These are phyloP conservation scores for Aspergillus wentii DNA, from an alignment of 495 filamentous ascomycete genomes.

Conservation along the genomic window DNA sequence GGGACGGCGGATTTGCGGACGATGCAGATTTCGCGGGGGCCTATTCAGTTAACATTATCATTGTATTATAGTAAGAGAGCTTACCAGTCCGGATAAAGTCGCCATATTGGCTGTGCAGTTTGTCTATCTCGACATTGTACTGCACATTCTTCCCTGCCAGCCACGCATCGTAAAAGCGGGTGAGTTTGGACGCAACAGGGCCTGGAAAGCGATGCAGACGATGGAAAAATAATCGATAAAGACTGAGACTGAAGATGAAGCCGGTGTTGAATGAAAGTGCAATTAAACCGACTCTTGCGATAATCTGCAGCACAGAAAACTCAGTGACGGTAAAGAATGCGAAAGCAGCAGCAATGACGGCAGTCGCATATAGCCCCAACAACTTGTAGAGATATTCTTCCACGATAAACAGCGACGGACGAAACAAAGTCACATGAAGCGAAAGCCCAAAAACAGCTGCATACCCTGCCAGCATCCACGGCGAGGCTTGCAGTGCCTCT, in stretches of 20 bases:
- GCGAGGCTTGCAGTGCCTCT: too few relatives aligned
- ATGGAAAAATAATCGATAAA: constrained; percentile 40
- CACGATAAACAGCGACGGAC: too few relatives aligned
- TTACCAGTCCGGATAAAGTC: constrained; percentile 18
- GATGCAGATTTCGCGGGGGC: constrained; percentile 28
- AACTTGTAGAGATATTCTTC: constrained; percentile 4
- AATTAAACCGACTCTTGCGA: constrained; percentile 2
- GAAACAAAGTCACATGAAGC: too few relatives aligned
- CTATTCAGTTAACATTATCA: constrained; percentile 1
- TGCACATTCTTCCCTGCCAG: constrained; percentile 8
- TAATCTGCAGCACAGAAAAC: neutral
- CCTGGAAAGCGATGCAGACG: constrained; percentile 37
- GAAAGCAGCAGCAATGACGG: neutral
- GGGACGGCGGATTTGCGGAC: constrained; percentile 15
- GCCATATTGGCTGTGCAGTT: constrained; percentile 13
- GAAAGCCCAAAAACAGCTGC: too few relatives aligned
- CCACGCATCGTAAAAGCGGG: constrained; percentile 8
- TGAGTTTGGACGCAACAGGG: constrained; percentile 15
- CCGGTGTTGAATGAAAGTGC: constrained; percentile 2
- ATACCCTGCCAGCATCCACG: too few relatives aligned
- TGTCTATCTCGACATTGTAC: constrained; percentile 11
- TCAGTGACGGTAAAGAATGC: neutral
- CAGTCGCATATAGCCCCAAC: neutral
- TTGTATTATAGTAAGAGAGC: neutral
- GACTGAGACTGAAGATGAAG: constrained; percentile 34